Evolutionary conservation across 139 green algal genomes (phyloP).

Genomic region (Ostreobium quekettii): DNA sequence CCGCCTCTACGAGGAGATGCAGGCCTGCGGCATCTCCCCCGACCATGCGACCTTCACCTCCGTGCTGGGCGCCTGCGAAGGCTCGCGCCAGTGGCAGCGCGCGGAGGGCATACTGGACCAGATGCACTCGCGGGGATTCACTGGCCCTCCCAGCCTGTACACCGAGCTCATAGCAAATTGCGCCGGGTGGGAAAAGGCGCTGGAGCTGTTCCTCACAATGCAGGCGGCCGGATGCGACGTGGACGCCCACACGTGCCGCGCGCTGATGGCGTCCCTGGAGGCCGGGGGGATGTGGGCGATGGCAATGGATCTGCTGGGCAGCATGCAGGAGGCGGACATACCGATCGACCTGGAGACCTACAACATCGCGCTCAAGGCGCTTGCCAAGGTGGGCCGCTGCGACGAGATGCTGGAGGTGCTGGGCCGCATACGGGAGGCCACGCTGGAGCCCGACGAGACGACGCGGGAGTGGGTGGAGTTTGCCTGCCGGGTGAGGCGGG

Average conservation of each 20-base stretch:
- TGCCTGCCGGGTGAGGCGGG: too few relatives aligned
- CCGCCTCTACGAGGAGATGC: constrained; percentile 15
- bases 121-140: constrained; percentile 24
- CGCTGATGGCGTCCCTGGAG: constrained; percentile 6
- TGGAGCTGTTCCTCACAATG: constrained; percentile 44
- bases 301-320: constrained; percentile 15
- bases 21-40: background rate
- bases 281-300: background rate
- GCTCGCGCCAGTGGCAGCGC: constrained; percentile 20
- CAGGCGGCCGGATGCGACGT: constrained; percentile 27
- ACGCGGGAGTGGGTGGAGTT: background rate
- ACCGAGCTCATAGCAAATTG: constrained; percentile 24
- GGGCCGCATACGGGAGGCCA: background rate
- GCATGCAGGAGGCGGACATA: constrained; percentile 9
- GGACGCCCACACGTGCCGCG: constrained; percentile 12
- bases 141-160: constrained; percentile 29
- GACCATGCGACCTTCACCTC: constrained; percentile 21
- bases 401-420: constrained; percentile 7
- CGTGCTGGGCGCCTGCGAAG: constrained; percentile 35
- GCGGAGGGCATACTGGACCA: constrained; percentile 30
- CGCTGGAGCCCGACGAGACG: background rate
- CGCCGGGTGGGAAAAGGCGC: constrained; percentile 16
- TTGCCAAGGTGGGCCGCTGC: constrained; percentile 3
- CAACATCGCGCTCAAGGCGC: constrained; percentile 10
- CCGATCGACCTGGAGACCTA: constrained; percentile 17